Conservation (phyloP, 2,329 filamentous ascomycete species). For the Diaporthe amygdali region DNA sequence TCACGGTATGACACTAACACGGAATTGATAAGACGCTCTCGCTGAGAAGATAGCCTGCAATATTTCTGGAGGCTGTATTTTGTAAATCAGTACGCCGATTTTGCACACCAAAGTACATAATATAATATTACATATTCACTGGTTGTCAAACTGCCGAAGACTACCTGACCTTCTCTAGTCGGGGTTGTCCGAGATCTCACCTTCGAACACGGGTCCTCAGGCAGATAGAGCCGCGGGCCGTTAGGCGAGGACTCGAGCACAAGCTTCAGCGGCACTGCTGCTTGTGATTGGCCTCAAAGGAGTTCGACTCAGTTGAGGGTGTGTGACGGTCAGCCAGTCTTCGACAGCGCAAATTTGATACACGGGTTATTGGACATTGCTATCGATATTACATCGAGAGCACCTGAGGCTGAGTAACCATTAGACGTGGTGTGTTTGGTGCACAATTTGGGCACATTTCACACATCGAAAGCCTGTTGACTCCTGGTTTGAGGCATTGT, state of each 20-base stretch:
- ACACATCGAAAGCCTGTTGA: not conserved
- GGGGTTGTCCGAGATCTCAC: too few species aligned
- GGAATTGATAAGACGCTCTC: not conserved
- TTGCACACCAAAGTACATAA: not conserved
- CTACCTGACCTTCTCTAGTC: not conserved
- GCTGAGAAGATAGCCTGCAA: constrained; percentile 20
- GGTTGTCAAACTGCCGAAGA: too few species aligned
- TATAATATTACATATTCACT: not conserved
- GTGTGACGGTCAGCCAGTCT: too few species aligned
- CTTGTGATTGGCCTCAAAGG: too few species aligned
- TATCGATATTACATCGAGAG: too few species aligned
- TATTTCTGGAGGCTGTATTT: not conserved
- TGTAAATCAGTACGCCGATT: not conserved
- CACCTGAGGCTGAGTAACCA: too few species aligned
- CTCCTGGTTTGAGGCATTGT: not conserved
- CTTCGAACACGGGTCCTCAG: too few species aligned
- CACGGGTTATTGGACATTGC: not conserved
- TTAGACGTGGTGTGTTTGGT: not conserved
- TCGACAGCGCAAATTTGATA: not conserved
- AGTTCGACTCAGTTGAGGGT: too few species aligned
- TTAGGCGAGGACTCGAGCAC: too few species aligned
- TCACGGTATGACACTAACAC: not conserved
- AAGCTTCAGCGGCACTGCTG: too few species aligned
- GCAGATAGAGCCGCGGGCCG: too few species aligned
- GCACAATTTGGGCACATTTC: not conserved